Base-by-base conservation (phyloP, 1,284 basidiomycete species). In the Anthracocystis walkeri region DNA sequence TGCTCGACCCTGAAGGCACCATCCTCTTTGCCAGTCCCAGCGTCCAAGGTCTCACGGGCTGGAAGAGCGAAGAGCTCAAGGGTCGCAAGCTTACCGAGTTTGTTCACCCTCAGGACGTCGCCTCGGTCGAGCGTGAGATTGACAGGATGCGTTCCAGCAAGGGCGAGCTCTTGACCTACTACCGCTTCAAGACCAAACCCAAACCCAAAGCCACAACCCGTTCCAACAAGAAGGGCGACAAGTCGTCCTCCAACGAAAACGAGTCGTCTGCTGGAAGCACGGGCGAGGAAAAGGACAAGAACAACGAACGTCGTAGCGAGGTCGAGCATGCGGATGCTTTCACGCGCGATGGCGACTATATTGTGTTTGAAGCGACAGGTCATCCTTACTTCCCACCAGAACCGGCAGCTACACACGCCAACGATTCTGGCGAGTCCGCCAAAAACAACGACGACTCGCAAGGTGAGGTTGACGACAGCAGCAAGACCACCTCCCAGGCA, bases 301-400 rank as follows among this genome's bases (percentile, higher is more conserved):
- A 25, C 45, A 62, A 51, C 57, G 58, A 72, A 25, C 56, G 59
- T 11, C 55, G 66, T n/a, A 62, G 60, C 61, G 67, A 74, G 50
- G 58, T 58, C 29, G 66, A 74, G 35, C 66, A 77, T 31, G 59
- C 58, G 18, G 58, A 70, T 10, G 73, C 73, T 6, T 70, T 75
- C 38, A 71, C 71, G 2, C 72, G 76, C 45, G 66, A 69, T 18
- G 76, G 72, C 42, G 62, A 75, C 16, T 82, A 77, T 52, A 79
- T 80, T 50, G 66, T 82, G 11, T 82, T 82, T 62, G 80, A 82
- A 57, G 76, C 75, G 21, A 79, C 80, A 1, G 80, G 78, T 4
- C 80, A 82, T 20, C 72, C 79, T 6, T 82, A 80, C 59, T 77
- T 79, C 44, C 72, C 78, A 3, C 75, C 75, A 4, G 72, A 75